A percentile compares a stretch with the other conserved stretches of the same genome.
phyloP scores from a whole-genome alignment of 805 yeast species.

The Teunomyces barrocoloradensis region DNA sequence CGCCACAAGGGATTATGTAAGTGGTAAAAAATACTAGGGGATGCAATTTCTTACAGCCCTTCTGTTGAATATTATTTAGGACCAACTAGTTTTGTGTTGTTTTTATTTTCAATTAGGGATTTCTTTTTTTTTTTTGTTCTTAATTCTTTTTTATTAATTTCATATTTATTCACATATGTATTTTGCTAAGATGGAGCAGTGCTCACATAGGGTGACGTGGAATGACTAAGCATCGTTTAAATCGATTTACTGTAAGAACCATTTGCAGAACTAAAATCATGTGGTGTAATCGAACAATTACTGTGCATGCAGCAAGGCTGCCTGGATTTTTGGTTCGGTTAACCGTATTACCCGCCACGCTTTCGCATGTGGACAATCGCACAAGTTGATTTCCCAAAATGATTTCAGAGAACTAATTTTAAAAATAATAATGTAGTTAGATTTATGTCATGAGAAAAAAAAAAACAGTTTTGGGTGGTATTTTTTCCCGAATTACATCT shows the following conservation, averaged over 20 bases:
- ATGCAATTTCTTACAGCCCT: constrained; percentile 2
- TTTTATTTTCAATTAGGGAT: background rate
- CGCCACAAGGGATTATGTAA: constrained; percentile 3
- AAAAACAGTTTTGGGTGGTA: constrained; percentile 1
- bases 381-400: background rate
- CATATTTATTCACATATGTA: background rate
- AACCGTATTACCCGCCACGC: background rate
- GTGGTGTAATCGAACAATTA: background rate
- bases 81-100: background rate
- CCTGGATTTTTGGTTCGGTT: background rate
- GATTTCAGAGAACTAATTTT: background rate
- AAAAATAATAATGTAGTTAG: constrained; percentile 1
- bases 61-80: background rate
- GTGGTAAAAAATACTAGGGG: constrained; percentile 2
- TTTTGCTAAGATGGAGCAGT: too few species aligned
- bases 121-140: background rate
- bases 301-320: background rate
- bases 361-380: background rate
- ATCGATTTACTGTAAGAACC: too few species aligned
- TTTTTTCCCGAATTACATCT: background rate
- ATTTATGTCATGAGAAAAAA: background rate
- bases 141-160: background rate
- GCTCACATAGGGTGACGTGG: too few species aligned
- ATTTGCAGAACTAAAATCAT: too few species aligned
- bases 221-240: too few species aligned